Evolutionary conservation across 2,329 filamentous ascomycete species (phyloP).

Genomic region (Alternaria sp.): DNA sequence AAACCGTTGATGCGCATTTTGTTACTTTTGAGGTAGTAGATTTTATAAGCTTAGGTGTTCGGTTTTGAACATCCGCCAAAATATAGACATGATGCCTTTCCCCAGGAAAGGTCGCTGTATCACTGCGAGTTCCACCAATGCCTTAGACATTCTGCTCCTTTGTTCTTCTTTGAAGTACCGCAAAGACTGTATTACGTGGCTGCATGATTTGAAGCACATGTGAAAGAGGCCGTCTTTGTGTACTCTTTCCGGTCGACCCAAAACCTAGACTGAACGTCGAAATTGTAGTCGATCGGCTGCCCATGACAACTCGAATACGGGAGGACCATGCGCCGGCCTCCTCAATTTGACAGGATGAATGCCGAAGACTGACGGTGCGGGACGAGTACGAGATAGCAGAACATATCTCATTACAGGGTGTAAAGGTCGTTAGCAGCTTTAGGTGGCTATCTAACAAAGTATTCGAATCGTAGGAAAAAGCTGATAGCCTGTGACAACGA

Average conservation of each 20-base stretch:
- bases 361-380: background rate
- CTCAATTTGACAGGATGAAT: background rate
- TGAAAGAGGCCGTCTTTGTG: constrained; percentile 6
- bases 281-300: background rate
- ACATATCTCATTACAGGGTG: too few species aligned
- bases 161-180: background rate
- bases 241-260: background rate
- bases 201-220: constrained; percentile 1
- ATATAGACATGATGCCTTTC: background rate
- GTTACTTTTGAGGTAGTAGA: background rate
- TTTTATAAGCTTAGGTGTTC: background rate
- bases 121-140: background rate
- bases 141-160: background rate
- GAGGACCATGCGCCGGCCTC: background rate
- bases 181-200: background rate
- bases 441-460: too few species aligned
- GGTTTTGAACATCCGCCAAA: background rate
- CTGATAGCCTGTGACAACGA: background rate
- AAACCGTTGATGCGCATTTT: background rate
- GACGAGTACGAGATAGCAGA: background rate
- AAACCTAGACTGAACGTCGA: background rate
- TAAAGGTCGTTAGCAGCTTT: too few species aligned
- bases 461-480: too few species aligned
- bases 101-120: background rate
- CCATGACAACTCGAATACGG: background rate